These are phyloP conservation scores for Prosopis cineraria DNA, from an alignment of 306 rosid genomes.

Conservation along the genomic window DNA sequence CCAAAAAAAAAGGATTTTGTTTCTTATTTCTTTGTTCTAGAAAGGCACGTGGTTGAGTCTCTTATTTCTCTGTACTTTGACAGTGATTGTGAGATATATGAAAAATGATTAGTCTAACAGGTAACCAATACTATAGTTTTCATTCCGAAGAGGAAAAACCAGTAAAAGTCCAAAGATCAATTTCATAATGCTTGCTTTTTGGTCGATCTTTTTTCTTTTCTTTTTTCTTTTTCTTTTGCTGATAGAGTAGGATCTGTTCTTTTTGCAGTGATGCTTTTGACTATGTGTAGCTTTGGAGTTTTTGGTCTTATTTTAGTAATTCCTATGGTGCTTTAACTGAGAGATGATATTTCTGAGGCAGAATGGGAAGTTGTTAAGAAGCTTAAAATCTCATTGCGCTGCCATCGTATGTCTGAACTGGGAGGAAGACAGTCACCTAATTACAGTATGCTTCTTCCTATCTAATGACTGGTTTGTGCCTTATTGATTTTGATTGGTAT, in stretches of 20 bases:
- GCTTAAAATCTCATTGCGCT: slow-evolving; percentile 73
- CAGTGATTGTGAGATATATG: slow-evolving; percentile 15
- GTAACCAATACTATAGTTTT: slow-evolving; percentile 20
- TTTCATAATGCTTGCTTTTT: slow-evolving; percentile 20
- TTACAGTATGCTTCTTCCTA: slow-evolving; percentile 50
- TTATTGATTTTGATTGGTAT: slow-evolving; percentile 23
- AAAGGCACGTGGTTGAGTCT: slow-evolving; percentile 9
- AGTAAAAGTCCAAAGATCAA: slow-evolving; percentile 1
- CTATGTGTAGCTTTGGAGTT: slow-evolving; percentile 1
- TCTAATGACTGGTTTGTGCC: slow-evolving; percentile 29
- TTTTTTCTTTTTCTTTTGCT: slow-evolving; percentile 13
- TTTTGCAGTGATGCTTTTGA: slow-evolving; percentile 9
- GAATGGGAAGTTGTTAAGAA: slow-evolving; percentile 87
- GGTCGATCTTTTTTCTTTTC: slow-evolving; percentile 17
- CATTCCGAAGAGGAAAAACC: slow-evolving; percentile 14
- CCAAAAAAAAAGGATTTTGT: slow-evolving; percentile 3
- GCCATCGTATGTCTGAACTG: slow-evolving; percentile 85
- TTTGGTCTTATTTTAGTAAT: slow-evolving; percentile 29
- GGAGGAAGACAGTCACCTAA: slow-evolving; percentile 77
- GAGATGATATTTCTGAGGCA: slow-evolving; percentile 42
- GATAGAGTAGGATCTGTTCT: slow-evolving; percentile 20
- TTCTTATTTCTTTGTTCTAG: slow-evolving; percentile 5
- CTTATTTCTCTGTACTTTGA: slow-evolving; percentile 15
- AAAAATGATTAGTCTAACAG: slow-evolving; percentile 25
- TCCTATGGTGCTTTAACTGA: slow-evolving; percentile 25